phyloP scores from a whole-genome alignment of 257 asterid species.

The Parsonsia alboflavescens region DNA sequence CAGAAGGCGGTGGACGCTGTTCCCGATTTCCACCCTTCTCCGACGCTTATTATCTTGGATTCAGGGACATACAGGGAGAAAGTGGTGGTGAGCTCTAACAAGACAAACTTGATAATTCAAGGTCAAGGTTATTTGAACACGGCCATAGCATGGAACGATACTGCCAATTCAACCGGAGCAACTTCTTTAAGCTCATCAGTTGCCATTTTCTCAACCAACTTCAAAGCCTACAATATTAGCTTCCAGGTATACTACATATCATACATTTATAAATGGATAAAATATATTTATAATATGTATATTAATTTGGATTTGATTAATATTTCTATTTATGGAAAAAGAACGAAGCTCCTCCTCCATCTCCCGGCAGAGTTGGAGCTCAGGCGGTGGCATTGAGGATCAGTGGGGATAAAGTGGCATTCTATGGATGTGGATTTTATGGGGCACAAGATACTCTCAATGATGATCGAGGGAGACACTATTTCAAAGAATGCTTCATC shows the following conservation, averaged over 20 bases:
- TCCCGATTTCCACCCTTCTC: conserved; percentile 45
- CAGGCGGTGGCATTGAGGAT: conserved; percentile 72
- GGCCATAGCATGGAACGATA: conserved; percentile 72
- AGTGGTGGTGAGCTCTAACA: conserved; percentile 45
- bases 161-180: conserved; percentile 72
- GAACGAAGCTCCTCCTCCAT: conserved; percentile 82
- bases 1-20: conserved; percentile 70
- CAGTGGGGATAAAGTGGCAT: conserved; percentile 64
- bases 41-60: conserved; percentile 51
- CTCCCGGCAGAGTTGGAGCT: conserved; percentile 57
- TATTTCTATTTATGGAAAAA: conserved; percentile 11
- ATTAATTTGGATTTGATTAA: too few relatives aligned
- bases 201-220: conserved; percentile 45
- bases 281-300: too few relatives aligned
- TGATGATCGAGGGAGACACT: conserved; percentile 77
- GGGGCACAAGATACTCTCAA: conserved; percentile 81
- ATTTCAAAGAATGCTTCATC: conserved; percentile 73
- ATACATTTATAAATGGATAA: too few relatives aligned
- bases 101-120: conserved; percentile 60
- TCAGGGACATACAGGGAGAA: conserved; percentile 88
- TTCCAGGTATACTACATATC: conserved; percentile 57
- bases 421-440: conserved; percentile 77
- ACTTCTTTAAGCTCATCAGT: conserved; percentile 56
- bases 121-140: conserved; percentile 75
- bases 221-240: conserved; percentile 72